phyloP scores from a whole-genome alignment of 352 stramenopile genomes.

The Globisporangium canariense region DNA sequence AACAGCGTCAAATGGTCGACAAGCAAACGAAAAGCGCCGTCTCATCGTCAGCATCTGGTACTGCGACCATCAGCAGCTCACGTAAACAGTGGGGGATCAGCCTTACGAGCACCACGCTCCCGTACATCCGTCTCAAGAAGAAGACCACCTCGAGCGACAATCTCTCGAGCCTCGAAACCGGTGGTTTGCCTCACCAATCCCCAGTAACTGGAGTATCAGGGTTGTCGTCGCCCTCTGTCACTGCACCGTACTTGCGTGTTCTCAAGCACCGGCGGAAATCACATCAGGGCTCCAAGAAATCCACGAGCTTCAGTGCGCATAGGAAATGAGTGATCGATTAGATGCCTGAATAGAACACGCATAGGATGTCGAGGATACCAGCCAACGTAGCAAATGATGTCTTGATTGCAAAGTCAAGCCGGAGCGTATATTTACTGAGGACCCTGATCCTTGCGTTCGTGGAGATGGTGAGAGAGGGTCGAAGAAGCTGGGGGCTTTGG shows the following conservation, averaged over 20 bases:
- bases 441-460: neutral
- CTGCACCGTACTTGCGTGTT: conserved; percentile 69
- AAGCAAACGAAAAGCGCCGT: neutral
- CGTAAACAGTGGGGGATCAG: conserved; percentile 54
- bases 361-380: neutral
- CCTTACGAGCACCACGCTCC: conserved; percentile 52
- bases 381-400: neutral
- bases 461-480: neutral
- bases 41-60: neutral
- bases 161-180: neutral
- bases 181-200: neutral
- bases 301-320: conserved; percentile 11
- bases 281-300: conserved; percentile 14
- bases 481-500: neutral
- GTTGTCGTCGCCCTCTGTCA: conserved; percentile 15
- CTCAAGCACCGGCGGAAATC: conserved; percentile 61
- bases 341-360: neutral
- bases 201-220: conserved; percentile 2
- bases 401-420: neutral
- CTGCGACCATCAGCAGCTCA: conserved; percentile 1
- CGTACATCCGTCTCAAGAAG: conserved; percentile 73
- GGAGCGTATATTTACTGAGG: neutral
- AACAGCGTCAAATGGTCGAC: neutral
- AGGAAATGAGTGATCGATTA: neutral
- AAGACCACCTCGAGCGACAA: conserved; percentile 30